Evolutionary conservation across 495 filamentous ascomycete species (phyloP).

Genomic region (Hypomontagnella submonticulosa): DNA sequence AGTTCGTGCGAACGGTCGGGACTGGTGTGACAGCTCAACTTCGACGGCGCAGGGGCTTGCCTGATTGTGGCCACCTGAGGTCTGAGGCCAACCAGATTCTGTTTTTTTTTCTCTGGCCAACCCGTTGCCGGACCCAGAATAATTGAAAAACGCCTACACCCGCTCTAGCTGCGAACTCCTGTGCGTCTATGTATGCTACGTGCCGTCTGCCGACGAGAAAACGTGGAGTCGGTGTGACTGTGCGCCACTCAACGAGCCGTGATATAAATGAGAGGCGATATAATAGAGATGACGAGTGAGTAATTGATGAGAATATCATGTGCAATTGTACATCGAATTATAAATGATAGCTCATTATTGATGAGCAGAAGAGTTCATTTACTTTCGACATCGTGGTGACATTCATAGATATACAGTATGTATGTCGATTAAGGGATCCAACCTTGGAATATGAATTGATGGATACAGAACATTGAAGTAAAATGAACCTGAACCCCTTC

Average conservation of each 20-base stretch:
- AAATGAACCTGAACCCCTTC: background rate
- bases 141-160: conserved; percentile 10
- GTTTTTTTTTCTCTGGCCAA: background rate
- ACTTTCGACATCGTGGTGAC: no score
- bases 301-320: background rate
- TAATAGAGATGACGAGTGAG: conserved; percentile 9
- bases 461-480: background rate
- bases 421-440: no score
- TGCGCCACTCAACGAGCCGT: conserved; percentile 2
- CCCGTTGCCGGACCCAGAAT: conserved; percentile 8
- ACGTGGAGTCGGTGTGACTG: conserved; percentile 37
- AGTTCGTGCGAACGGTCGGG: conserved; percentile 54
- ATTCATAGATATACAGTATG: no score
- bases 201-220: conserved; percentile 38
- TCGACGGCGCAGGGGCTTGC: conserved; percentile 11
- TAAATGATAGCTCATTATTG: conserved; percentile 6
- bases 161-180: conserved; percentile 43
- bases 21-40: conserved; percentile 48
- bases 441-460: no score
- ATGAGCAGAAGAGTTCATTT: no score
- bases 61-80: conserved; percentile 19
- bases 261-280: conserved; percentile 5
- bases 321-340: background rate
- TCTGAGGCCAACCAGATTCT: conserved; percentile 19
- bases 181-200: conserved; percentile 34